A percentile compares a stretch with the other conserved stretches of the same genome.
These are phyloP conservation scores for Fusarium pseudocircinatum DNA, from an alignment of 2,329 filamentous ascomycete species.

Conservation along the genomic window DNA sequence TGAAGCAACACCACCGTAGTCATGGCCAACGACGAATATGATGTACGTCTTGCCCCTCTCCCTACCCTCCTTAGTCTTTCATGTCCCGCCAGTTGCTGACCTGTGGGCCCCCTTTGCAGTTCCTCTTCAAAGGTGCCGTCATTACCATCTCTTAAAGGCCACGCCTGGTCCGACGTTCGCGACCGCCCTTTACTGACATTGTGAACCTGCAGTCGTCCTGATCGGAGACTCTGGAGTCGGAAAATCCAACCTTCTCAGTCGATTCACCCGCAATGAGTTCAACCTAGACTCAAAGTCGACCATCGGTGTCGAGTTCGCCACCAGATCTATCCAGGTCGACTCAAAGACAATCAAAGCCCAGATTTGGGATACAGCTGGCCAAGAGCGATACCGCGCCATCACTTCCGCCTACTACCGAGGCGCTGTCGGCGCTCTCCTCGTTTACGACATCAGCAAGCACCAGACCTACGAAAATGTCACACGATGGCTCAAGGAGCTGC, in stretches of 20 bases:
- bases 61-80: slow-evolving; percentile 20
- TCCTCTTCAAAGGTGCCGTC: slow-evolving; percentile 94
- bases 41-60: slow-evolving; percentile 71
- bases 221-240: slow-evolving; percentile 99
- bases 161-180: slow-evolving; percentile 24
- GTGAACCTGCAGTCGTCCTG: slow-evolving; percentile 77
- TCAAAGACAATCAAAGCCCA: slow-evolving; percentile 99
- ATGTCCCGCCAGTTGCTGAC: slow-evolving; percentile 46
- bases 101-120: slow-evolving; percentile 65
- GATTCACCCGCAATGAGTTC: slow-evolving; percentile 99
- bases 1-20: slow-evolving; percentile 50
- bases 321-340: slow-evolving; percentile 97
- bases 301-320: slow-evolving; percentile 99
- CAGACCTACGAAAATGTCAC: slow-evolving; percentile 99
- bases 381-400: slow-evolving; percentile 98
- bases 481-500: slow-evolving; percentile 97
- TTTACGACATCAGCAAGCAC: slow-evolving; percentile 99
- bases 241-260: slow-evolving; percentile 99
- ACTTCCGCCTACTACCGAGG: slow-evolving; percentile 99
- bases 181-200: slow-evolving; percentile 45
- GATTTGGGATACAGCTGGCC: slow-evolving; percentile 99
- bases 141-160: slow-evolving; percentile 35
- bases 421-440: slow-evolving; percentile 94
- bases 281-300: slow-evolving; percentile 99
- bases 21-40: slow-evolving; percentile 99